Evolutionary conservation across 495 filamentous ascomycete species (phyloP), one percentile per base, ranked within the genome.

Genomic region (Tuber microsphaerosporum): DNA sequence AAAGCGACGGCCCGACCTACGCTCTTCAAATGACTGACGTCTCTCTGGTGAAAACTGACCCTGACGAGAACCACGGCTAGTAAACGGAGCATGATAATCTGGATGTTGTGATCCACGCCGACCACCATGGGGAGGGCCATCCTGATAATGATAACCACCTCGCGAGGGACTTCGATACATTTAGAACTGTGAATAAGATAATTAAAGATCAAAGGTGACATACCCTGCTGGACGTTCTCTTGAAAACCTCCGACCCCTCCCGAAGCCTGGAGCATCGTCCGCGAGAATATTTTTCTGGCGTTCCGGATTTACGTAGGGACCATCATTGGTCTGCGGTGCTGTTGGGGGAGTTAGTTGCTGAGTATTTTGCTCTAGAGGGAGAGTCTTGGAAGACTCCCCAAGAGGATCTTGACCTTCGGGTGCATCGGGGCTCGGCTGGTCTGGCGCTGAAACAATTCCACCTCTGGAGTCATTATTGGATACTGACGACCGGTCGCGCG

Each of bases 241-340:
- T 72, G 75, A 56, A 56, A 61, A 31, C 75, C 72, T 77, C 37
- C 78, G 77, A 41, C 51, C 74, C 71, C 77, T 80, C 39, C 78
- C 79, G 22, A 71, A 69, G 14, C 70, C 74, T 8, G 75, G 75
- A 69, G 73, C 61, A 51, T 74, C 79, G 0, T 74, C 69, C n/a
- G 73, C 37, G 73, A 73, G 45, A 70, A 76, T 80, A 26, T 80
- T 75, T 71, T 79, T 78, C 65, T 81, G 80, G 22, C 80, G 80
- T 10, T 81, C 80, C 31, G 79, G 80, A 43, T 81, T 81, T 46
- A 81, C 80, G 70, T 81, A 81, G 10, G 79, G 80, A 6, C 80
- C 80, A 42, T 72, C 26, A n/a, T 61, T 79, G 26, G 73, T 44
- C 34, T 77, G 76, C 4, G 76, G 31, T 69, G 74, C 76, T 39